Evolutionary conservation across 331 rosid genomes (phyloP).

Genomic region (Phaseolus coccineus): DNA sequence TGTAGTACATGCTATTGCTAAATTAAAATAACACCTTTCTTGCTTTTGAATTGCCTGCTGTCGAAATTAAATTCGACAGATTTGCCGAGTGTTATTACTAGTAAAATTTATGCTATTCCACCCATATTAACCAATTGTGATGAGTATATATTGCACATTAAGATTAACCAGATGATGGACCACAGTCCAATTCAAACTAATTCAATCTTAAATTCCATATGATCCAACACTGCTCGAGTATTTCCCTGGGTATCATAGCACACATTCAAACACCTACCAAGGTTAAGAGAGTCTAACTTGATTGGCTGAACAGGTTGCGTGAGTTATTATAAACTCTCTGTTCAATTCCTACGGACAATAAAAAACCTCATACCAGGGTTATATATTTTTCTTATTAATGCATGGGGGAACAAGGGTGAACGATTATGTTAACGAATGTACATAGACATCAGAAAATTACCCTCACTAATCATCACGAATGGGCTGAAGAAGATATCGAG

Average conservation of each 20-base stretch:
- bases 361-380: not conserved
- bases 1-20: slow-evolving; percentile 14
- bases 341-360: no score
- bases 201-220: slow-evolving; percentile 3
- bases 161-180: slow-evolving; percentile 24
- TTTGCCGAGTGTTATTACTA: slow-evolving; percentile 22
- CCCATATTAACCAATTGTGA: slow-evolving; percentile 12
- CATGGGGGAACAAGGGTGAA: not conserved
- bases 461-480: slow-evolving; percentile 58
- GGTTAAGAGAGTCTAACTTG: not conserved
- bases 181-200: slow-evolving; percentile 25
- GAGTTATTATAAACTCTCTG: no score
- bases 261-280: slow-evolving; percentile 17
- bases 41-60: slow-evolving; percentile 12
- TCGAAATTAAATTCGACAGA: slow-evolving; percentile 17
- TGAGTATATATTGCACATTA: slow-evolving; percentile 3
- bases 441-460: slow-evolving; percentile 41
- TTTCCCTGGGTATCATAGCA: slow-evolving; percentile 24
- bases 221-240: slow-evolving; percentile 2
- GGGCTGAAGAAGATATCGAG: slow-evolving; percentile 69
- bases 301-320: no score
- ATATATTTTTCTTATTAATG: slow-evolving; percentile 14
- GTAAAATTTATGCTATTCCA: slow-evolving; percentile 7
- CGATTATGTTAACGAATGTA: slow-evolving; percentile 15
- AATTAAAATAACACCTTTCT: slow-evolving; percentile 23